These are phyloP conservation scores for Mikania micrantha DNA, from an alignment of 129 eudicot genomes.

Conservation along the genomic window DNA sequence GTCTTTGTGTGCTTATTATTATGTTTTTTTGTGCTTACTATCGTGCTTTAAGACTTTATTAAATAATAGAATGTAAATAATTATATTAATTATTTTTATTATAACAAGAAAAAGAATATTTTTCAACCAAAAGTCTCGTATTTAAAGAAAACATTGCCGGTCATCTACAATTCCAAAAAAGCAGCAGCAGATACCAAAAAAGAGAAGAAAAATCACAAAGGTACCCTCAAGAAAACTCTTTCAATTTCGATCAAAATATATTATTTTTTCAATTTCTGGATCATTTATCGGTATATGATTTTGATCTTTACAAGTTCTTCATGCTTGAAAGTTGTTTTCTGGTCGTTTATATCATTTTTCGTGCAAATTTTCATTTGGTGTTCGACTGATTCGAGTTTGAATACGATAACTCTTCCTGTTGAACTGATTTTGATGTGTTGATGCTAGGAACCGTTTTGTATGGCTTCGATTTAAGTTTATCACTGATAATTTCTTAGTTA, in stretches of 20 bases:
- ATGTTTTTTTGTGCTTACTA: no score
- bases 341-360: not conserved
- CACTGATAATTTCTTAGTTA: conserved; percentile 6
- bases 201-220: not conserved
- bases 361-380: not conserved
- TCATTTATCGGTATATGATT: not conserved
- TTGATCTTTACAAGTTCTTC: not conserved
- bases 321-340: not conserved
- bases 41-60: no score
- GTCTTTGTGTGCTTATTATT: no score
- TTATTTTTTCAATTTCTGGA: not conserved
- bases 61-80: not conserved
- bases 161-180: conserved; percentile 1
- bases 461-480: not conserved
- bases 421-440: conserved; percentile 8
- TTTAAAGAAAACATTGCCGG: conserved; percentile 1
- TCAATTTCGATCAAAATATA: not conserved
- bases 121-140: not conserved
- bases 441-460: not conserved
- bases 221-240: not conserved
- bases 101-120: not conserved
- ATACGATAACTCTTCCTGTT: not conserved
- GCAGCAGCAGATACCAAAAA: not conserved
- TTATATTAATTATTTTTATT: not conserved
- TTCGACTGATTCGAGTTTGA: conserved; percentile 19